These are phyloP conservation scores for Boletellus sp. DNA, from an alignment of 1,284 basidiomycete species.

Conservation along the genomic window DNA sequence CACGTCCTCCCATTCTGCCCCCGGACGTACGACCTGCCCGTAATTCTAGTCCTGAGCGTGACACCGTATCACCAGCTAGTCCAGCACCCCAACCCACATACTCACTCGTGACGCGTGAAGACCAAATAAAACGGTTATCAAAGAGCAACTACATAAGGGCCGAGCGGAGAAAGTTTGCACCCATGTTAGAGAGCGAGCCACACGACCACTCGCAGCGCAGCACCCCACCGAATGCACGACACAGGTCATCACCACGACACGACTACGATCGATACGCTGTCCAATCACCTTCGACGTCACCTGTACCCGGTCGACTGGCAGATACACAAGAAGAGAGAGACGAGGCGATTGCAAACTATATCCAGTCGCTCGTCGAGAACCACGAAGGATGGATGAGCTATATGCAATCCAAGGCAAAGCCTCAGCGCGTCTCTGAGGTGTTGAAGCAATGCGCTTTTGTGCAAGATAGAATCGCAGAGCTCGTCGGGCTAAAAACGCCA, in stretches of 20 bases:
- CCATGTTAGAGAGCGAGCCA: slow-evolving; percentile 19
- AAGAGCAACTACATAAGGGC: slow-evolving; percentile 17
- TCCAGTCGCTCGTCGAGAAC: slow-evolving; percentile 39
- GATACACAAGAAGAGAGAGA: slow-evolving; percentile 37
- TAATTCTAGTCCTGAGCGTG: slow-evolving; percentile 17
- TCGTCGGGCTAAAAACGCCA: slow-evolving; percentile 39
- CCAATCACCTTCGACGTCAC: slow-evolving; percentile 18
- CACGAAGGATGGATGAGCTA: slow-evolving; percentile 41
- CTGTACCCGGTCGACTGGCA: slow-evolving; percentile 26
- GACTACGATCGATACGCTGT: slow-evolving; percentile 1
- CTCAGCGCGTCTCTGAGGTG: slow-evolving; percentile 40
- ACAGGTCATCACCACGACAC: neutral
- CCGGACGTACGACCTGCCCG: slow-evolving; percentile 13
- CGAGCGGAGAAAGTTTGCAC: slow-evolving; percentile 9
- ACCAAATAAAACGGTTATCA: slow-evolving; percentile 27
- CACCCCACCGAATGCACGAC: slow-evolving; percentile 9
- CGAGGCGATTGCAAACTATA: slow-evolving; percentile 36
- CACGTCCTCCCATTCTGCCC: slow-evolving; percentile 24
- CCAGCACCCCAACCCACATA: slow-evolving; percentile 6
- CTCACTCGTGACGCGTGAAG: slow-evolving; percentile 22
- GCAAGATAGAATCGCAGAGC: slow-evolving; percentile 40
- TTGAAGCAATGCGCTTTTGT: slow-evolving; percentile 47
- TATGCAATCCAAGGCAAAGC: slow-evolving; percentile 39
- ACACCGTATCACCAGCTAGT: slow-evolving; percentile 10
- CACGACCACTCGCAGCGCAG: slow-evolving; percentile 17